A percentile compares a stretch with the other conserved stretches of the same genome.
Evolutionary conservation across 306 rosid genomes (phyloP).

Genomic region (Cicer arietinum): DNA sequence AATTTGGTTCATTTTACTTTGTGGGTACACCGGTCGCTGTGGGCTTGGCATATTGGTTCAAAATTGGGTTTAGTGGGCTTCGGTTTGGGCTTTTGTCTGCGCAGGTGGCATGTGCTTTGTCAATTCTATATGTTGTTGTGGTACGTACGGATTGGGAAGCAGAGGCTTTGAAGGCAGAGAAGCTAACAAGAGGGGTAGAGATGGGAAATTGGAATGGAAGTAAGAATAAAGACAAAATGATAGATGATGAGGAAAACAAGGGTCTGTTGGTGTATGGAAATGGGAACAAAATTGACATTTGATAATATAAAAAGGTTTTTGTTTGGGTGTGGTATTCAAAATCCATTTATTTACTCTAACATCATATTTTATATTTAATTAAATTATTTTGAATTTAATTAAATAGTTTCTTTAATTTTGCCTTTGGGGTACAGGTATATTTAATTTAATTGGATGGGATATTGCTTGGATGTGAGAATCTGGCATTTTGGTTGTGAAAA

Average conservation of each 20-base stretch:
- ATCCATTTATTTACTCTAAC: too few relatives aligned
- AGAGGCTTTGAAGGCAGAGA: conserved; percentile 81
- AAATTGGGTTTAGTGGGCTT: conserved; percentile 81
- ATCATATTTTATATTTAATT: too few relatives aligned
- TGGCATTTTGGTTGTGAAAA: too few relatives aligned
- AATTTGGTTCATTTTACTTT: conserved; percentile 73
- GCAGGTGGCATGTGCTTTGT: conserved; percentile 77
- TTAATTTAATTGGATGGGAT: too few relatives aligned
- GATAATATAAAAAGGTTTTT: conserved; percentile 36
- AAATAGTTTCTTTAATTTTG: too few relatives aligned
- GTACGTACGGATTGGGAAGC: conserved; percentile 83
- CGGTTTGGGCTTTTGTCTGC: conserved; percentile 93
- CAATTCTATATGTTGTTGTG: conserved; percentile 71
- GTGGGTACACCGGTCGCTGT: conserved; percentile 91
- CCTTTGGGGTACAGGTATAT: too few relatives aligned
- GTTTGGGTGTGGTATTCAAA: too few relatives aligned
- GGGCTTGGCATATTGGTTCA: conserved; percentile 76
- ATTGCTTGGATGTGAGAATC: too few relatives aligned
- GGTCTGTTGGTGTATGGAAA: conserved; percentile 53
- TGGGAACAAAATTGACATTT: conserved; percentile 44
- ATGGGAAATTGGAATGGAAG: conserved; percentile 47
- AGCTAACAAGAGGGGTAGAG: conserved; percentile 41
- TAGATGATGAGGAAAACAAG: conserved; percentile 55
- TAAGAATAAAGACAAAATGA: conserved; percentile 16
- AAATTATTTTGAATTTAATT: too few relatives aligned